These are phyloP conservation scores for Geotrichum candidum DNA, from an alignment of 1,139 yeast species.

Conservation along the genomic window DNA sequence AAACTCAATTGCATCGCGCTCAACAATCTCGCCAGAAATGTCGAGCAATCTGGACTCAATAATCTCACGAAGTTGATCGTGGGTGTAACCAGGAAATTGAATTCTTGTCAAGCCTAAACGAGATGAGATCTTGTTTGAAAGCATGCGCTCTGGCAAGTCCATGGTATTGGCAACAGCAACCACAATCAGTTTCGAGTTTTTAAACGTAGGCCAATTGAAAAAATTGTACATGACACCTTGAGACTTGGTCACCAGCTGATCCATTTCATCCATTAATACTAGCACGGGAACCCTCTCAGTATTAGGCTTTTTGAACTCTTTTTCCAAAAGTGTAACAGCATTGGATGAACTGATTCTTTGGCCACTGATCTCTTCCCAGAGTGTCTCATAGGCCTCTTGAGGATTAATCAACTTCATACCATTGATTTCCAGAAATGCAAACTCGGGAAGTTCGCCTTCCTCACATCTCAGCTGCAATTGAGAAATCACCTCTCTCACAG, in stretches of 20 bases:
- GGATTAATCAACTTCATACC: slow-evolving; percentile 86
- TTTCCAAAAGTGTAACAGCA: slow-evolving; percentile 54
- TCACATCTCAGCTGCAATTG: slow-evolving; percentile 45
- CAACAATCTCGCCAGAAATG: slow-evolving; percentile 43
- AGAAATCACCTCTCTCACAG: slow-evolving; percentile 76
- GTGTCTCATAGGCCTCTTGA: slow-evolving; percentile 70
- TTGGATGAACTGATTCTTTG: slow-evolving; percentile 56
- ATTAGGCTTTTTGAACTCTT: slow-evolving; percentile 40
- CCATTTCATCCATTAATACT: slow-evolving; percentile 76
- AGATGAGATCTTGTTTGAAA: slow-evolving; percentile 85
- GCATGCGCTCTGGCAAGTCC: slow-evolving; percentile 88
- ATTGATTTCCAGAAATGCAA: slow-evolving; percentile 79
- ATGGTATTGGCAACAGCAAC: slow-evolving; percentile 94
- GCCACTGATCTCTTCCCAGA: slow-evolving; percentile 67
- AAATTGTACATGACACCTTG: slow-evolving; percentile 92
- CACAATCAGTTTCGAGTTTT: slow-evolving; percentile 72
- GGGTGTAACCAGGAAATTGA: slow-evolving; percentile 84
- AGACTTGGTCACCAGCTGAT: slow-evolving; percentile 78
- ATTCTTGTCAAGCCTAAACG: slow-evolving; percentile 84
- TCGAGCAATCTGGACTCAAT: slow-evolving; percentile 64
- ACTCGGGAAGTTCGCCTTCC: slow-evolving; percentile 48
- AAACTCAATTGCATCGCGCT: slow-evolving; percentile 77
- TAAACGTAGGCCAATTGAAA: slow-evolving; percentile 93
- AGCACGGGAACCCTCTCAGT: slow-evolving; percentile 10
- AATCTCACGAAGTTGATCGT: slow-evolving; percentile 68